Base-by-base conservation (phyloP, 2,329 filamentous ascomycete species). In the Colletotrichum higginsianum region DNA sequence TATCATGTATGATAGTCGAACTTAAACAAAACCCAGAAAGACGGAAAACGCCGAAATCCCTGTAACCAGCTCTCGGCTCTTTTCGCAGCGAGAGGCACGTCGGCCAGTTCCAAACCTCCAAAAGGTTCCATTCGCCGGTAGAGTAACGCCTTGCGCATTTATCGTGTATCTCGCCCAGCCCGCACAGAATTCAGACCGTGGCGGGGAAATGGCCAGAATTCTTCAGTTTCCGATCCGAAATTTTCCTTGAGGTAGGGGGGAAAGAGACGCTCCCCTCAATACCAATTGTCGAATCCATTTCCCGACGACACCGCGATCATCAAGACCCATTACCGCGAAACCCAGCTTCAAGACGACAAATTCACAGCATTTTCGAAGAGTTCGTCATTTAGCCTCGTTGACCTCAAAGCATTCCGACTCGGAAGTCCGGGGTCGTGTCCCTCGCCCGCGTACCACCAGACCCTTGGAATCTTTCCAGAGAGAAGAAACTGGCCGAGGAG, bases 121-220 rank as follows among this genome's bases (percentile, higher is more conserved):
- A 38, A 38, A 38, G 26, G 21, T 12, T 11, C 30, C 18, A 15
- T 13, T 38, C 12, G 46, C 53, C 38, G 13, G 35, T 40, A 12
- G 40, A 15, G 21, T 35, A 61, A 70, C 64, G 23, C 64, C 68
- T 42, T 35, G 44, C 64, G 35, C 64, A 44, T 50, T 38, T 47
- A 47, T 67, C 23, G 23, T 71, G 52, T 71, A 30, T 58, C 18
- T 21, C 30, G 47, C 42, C 13, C 53, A 8, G n/a, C 57, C 49
- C 23, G 38, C n/a, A 23, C 50, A 23, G 61, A 50, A 6, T 49
- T 16, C 52, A 42, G 21, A 21, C 46, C 6, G 8, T 11, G 35
- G 9, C 11, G 8, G 8, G 8, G 2, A 38, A 3, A 38, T 38
- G 35, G 9, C 9, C 35, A 11, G 2, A 38, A 58, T 42, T 26